These are phyloP conservation scores for Trichoderma virens DNA, from an alignment of 495 filamentous ascomycete species.

Conservation along the genomic window DNA sequence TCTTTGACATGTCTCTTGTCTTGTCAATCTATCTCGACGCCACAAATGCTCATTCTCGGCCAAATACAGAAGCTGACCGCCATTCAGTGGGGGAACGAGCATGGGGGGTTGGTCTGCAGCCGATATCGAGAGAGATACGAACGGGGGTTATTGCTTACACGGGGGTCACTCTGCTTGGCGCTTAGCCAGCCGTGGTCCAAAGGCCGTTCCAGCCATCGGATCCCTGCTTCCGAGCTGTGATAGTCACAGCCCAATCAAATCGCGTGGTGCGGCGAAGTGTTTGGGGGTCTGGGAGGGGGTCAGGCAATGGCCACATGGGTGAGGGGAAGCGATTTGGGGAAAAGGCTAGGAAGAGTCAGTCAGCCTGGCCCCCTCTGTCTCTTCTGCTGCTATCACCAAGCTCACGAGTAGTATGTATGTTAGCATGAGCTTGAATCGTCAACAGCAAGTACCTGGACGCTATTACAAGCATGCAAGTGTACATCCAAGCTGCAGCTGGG, in stretches of 20 bases:
- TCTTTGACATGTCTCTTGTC: not conserved
- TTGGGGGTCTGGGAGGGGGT: no score
- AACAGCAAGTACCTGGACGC: no score
- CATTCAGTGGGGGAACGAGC: not conserved
- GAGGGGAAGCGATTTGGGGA: no score
- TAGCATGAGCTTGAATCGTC: no score
- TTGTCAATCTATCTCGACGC: not conserved
- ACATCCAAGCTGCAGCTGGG: no score
- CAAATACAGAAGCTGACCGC: constrained; percentile 1
- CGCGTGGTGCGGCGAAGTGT: not conserved
- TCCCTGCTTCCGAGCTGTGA: not conserved
- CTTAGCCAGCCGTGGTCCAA: not conserved
- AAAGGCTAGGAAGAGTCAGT: not conserved
- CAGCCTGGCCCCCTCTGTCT: no score
- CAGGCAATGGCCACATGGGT: no score
- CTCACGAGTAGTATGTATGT: no score
- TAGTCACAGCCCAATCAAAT: not conserved
- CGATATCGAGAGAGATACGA: not conserved
- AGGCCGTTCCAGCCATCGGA: not conserved
- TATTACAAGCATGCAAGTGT: no score
- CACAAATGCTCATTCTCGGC: not conserved
- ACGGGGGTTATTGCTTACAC: not conserved
- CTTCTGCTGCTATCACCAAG: no score
- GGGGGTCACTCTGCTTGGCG: not conserved
- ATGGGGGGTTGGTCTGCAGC: not conserved